Conservation (phyloP, 1,139 yeast genomes). For the Groenewaldozyma sp. region DNA sequence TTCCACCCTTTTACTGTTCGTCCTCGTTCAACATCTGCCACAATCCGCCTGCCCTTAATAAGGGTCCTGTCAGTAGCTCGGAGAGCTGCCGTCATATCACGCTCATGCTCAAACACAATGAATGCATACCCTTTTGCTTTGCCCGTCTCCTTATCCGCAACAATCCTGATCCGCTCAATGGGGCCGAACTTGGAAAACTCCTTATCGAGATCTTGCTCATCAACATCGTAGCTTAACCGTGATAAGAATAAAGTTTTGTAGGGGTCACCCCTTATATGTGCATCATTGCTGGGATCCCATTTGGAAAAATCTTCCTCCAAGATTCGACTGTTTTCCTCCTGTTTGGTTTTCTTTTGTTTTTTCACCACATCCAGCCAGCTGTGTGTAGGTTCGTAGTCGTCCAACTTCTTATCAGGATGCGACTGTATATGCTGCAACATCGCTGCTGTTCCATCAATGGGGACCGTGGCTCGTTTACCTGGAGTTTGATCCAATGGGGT, state of each 20-base stretch:
- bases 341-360: constrained; percentile 28
- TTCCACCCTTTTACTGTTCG: constrained; percentile 67
- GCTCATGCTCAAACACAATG: constrained; percentile 54
- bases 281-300: constrained; percentile 55
- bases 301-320: constrained; percentile 29
- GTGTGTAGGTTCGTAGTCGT: constrained; percentile 27
- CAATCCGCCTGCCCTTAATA: constrained; percentile 43
- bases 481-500: constrained; percentile 50
- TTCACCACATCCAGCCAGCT: constrained; percentile 32
- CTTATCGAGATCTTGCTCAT: constrained; percentile 60
- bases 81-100: constrained; percentile 52
- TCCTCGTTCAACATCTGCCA: constrained; percentile 82
- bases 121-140: constrained; percentile 81
- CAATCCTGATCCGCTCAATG: constrained; percentile 57
- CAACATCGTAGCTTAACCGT: constrained; percentile 54
- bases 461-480: constrained; percentile 40
- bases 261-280: constrained; percentile 64
- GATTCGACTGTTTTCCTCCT: constrained; percentile 24
- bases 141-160: constrained; percentile 45
- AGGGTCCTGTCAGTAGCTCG: constrained; percentile 48
- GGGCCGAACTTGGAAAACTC: constrained; percentile 60
- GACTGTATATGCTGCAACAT: constrained; percentile 28
- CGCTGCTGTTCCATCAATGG: constrained; percentile 44
- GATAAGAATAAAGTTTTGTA: constrained; percentile 69
- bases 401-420: neutral